Conservation (phyloP, 306 rosid species). For the Senna siamea region DNA sequence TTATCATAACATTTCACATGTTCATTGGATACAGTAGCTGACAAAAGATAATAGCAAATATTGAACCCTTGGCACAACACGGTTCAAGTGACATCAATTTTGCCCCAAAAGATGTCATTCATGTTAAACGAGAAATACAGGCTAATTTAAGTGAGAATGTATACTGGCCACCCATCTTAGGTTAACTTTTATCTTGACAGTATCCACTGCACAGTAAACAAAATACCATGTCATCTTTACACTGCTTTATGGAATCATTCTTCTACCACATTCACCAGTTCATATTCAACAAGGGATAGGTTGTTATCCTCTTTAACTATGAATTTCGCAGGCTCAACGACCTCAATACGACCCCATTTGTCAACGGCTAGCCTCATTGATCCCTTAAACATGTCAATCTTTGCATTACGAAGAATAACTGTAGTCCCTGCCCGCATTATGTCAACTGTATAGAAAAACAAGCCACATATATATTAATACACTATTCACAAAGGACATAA, state of each 20-base stretch:
- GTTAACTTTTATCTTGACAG: constrained; percentile 26
- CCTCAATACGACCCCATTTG: too few relatives aligned
- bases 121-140: constrained; percentile 28
- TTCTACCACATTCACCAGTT: constrained; percentile 48
- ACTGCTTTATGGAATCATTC: constrained; percentile 31
- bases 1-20: constrained; percentile 20
- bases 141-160: constrained; percentile 39
- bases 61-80: constrained; percentile 5
- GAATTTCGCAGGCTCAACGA: constrained; percentile 46
- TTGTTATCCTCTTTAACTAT: constrained; percentile 53
- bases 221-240: constrained; percentile 22
- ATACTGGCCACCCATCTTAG: constrained; percentile 37
- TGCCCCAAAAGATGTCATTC: constrained; percentile 35
- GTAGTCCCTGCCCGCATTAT: constrained; percentile 47
- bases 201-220: constrained; percentile 8
- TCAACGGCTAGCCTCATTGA: too few relatives aligned
- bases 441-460: constrained; percentile 42
- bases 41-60: constrained; percentile 29
- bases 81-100: constrained; percentile 35
- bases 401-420: constrained; percentile 53
- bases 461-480: neutral
- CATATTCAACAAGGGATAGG: constrained; percentile 51
- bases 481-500: neutral
- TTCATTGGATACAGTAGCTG: constrained; percentile 35
- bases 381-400: constrained; percentile 28